phyloP scores from a whole-genome alignment of 495 filamentous ascomycete species.

The Immersiella caudata region DNA sequence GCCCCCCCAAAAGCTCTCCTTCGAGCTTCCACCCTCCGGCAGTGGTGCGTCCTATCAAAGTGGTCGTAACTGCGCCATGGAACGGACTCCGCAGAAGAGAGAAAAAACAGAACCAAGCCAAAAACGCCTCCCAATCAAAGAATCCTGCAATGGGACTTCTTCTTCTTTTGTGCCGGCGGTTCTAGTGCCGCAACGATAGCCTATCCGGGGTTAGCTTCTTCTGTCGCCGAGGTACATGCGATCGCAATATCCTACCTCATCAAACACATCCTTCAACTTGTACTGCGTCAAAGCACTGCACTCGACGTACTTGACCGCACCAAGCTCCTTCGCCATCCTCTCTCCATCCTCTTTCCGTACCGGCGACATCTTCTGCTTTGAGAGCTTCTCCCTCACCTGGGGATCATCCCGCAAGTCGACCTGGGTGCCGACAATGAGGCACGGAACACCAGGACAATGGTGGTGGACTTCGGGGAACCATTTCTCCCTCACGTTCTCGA shows the following conservation, averaged over 20 bases:
- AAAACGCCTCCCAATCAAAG: slow-evolving; percentile 41
- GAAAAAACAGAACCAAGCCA: slow-evolving; percentile 15
- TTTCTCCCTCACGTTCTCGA: slow-evolving; percentile 99
- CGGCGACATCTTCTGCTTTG: slow-evolving; percentile 92
- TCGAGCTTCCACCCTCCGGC: background rate
- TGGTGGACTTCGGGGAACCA: slow-evolving; percentile 99
- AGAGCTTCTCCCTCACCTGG: slow-evolving; percentile 85
- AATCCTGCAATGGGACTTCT: slow-evolving; percentile 53
- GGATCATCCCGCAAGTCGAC: slow-evolving; percentile 92
- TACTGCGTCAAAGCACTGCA: slow-evolving; percentile 97
- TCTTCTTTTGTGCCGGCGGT: slow-evolving; percentile 76
- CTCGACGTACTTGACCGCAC: slow-evolving; percentile 97
- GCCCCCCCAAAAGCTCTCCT: background rate
- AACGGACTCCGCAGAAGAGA: slow-evolving; percentile 11
- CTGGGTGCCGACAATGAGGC: slow-evolving; percentile 97
- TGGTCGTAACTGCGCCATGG: slow-evolving; percentile 10
- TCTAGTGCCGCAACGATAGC: slow-evolving; percentile 89
- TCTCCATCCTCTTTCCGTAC: slow-evolving; percentile 92
- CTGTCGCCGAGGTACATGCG: background rate
- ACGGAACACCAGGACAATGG: slow-evolving; percentile 96
- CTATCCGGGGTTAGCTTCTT: slow-evolving; percentile 44
- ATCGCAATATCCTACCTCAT: slow-evolving; percentile 72
- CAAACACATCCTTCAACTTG: slow-evolving; percentile 98
- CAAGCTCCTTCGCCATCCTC: slow-evolving; percentile 92
- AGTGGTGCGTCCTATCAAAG: background rate